Evolutionary conservation across 2,329 filamentous ascomycete genomes (phyloP), one percentile per base, ranked within the genome.

Genomic region (Chaetothyriales sp.): DNA sequence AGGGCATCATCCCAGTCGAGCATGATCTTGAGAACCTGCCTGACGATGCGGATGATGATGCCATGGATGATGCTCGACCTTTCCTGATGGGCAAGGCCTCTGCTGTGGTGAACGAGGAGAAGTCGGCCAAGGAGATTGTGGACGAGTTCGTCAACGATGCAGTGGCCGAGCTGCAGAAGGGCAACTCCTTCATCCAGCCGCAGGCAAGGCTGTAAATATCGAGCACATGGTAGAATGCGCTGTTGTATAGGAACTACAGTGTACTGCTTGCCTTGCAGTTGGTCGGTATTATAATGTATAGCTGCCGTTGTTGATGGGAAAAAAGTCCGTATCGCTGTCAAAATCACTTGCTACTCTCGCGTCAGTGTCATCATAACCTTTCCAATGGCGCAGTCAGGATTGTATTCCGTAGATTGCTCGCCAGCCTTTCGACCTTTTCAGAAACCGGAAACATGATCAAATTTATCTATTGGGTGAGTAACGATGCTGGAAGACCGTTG

Each of bases 41-140:
- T 19, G 73, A 75, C 57, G 79, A 83, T 46, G 77, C 84, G 54
- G 78, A 86, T 52, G 89, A 95, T 53, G 87, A 96, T 43, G 79
- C 84, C 32, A 81, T 98, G 72, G 92, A 96, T 67, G 87, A 92
- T 65, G 89, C 87, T 63, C 78, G 87, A 53, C 89, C 89, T 12
- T 94, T 80, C 75, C 71, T 95, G 61, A 98, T 98, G 92, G 92
- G 92, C 68, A 93, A 96, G 77, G 90, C 86, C 54, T 85, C 92
- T 39, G 90, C 92, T 25, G 86, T 95, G 28, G 85, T 92, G 51
- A 92, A 90, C 64, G 88, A 96, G 73, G 84, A 83, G 75, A 93
- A 93, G 80, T 73, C 77, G 42, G 92, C 92, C 55, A 93, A 89
- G 78, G 85, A 69, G 18, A 90, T 98, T 55, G 83, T 98, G 42